Base-by-base conservation (phyloP, 129 eudicot genomes). In the Artemisia tridentata region DNA sequence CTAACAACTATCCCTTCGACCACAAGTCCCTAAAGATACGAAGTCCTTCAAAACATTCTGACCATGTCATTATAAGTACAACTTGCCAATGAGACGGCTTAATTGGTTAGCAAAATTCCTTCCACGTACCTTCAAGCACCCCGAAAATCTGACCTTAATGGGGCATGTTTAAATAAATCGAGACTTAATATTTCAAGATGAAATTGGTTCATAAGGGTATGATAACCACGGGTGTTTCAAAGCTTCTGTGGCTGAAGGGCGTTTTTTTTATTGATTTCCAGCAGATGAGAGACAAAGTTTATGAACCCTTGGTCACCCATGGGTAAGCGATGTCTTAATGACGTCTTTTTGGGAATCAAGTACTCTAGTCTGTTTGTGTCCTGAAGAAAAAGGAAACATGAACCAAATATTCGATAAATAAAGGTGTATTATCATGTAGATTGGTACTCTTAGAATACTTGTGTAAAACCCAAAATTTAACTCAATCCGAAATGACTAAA, bases 291-390 rank as follows among this genome's bases (percentile, higher is more conserved):
- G 48, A 90, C 97, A 43, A 95, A 95, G 58, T 95, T 97, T 20
- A 95, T 81, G 78, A 95, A 95, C 45, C 99, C 99, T 81, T 95
- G 96, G 76, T 95, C 99, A 19, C 97, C 99, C 99, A 95, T 95
- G 3, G 99, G 99, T 75, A 95, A 71, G 0, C 99, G 88, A 71
- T 90, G 91, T 78, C 96, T 90, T 55, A 90, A 63, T 51, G 97
- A 95, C 15, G 99, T 79, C 88, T 95, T 95, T 75, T 95, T 95
- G 14, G 99, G 96, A 55, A 95, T 86, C 68, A 95, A 72, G 76
- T 90, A 95, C 80, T 95, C 99, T 73, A 95, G 75, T 75, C 86
- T 86, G 85, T 79, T 90, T 51, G 91, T 74, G 7, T 95, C 99
- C 99, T 95, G 91, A 69, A 72, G 23, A 67, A 78, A 52, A 65